Conservation (phyloP, 2,329 filamentous ascomycete genomes). For the Aspergillus fischeri region DNA sequence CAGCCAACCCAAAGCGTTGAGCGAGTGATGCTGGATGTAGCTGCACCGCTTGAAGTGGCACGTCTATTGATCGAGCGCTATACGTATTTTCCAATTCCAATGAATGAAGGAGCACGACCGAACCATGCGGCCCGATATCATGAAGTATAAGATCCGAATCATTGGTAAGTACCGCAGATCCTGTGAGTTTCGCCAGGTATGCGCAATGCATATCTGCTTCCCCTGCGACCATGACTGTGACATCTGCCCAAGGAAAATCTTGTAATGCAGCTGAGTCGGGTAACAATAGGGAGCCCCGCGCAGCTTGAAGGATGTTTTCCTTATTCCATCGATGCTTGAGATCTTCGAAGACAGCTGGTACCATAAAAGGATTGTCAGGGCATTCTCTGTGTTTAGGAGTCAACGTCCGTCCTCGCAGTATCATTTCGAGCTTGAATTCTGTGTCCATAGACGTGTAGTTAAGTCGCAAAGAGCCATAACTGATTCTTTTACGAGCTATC, state of each 20-base stretch:
- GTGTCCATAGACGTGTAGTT: constrained; percentile 4
- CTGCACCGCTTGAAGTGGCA: constrained; percentile 29
- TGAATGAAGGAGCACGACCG: constrained; percentile 66
- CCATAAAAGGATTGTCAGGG: constrained; percentile 64
- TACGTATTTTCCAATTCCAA: constrained; percentile 41
- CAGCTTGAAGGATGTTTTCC: constrained; percentile 19
- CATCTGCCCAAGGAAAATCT: constrained; percentile 31
- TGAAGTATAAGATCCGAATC: constrained; percentile 83
- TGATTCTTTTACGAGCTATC: constrained; percentile 41
- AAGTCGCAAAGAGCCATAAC: constrained; percentile 20
- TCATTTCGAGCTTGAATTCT: constrained; percentile 14
- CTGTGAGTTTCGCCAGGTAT: constrained; percentile 52
- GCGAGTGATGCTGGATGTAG: constrained; percentile 37
- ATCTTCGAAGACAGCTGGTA: constrained; percentile 71
- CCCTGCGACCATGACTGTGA: constrained; percentile 64
- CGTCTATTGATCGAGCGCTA: constrained; percentile 7
- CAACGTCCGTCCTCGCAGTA: constrained; percentile 25
- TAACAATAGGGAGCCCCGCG: constrained; percentile 12
- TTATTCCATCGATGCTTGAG: constrained; percentile 49
- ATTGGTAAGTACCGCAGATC: constrained; percentile 65
- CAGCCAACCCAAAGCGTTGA: constrained; percentile 29
- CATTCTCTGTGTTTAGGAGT: constrained; percentile 32
- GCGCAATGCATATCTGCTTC: constrained; percentile 86
- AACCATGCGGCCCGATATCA: constrained; percentile 58
- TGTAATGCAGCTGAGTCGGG: constrained; percentile 23